phyloP scores from a whole-genome alignment of 306 rosid species.

The Gynostemma pentaphyllum region DNA sequence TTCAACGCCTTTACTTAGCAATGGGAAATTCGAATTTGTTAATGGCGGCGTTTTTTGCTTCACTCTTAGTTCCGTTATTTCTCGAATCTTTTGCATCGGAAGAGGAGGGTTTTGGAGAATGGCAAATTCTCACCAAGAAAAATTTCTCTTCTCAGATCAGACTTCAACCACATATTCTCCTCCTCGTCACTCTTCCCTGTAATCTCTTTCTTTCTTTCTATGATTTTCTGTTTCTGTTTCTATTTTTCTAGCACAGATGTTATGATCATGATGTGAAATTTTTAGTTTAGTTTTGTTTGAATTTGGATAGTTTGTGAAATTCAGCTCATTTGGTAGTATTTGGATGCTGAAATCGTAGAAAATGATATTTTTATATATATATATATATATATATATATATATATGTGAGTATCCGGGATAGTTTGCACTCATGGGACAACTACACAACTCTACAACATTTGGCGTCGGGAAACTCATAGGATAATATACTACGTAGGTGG shows the following conservation, averaged over 20 bases:
- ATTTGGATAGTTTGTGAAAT: not conserved
- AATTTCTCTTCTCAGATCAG: slow-evolving; percentile 84
- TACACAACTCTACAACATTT: too few species aligned
- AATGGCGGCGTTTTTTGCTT: not conserved
- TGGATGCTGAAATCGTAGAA: not conserved
- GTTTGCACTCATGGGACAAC: too few species aligned
- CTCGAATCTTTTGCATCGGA: slow-evolving; percentile 17
- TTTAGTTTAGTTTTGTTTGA: too few species aligned
- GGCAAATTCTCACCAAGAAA: slow-evolving; percentile 71
- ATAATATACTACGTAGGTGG: too few species aligned
- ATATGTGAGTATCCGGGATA: too few species aligned
- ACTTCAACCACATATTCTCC: slow-evolving; percentile 62
- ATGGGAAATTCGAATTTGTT: slow-evolving; percentile 8
- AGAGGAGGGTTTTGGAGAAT: slow-evolving; percentile 24
- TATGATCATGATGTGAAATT: too few species aligned
- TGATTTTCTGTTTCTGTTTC: not conserved
- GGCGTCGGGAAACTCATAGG: too few species aligned
- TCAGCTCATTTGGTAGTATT: not conserved
- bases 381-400: too few species aligned
- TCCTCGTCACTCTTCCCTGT: slow-evolving; percentile 72
- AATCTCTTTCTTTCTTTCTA: slow-evolving; percentile 1
- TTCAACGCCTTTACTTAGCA: not conserved
- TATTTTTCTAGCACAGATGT: too few species aligned
- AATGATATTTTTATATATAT: too few species aligned
- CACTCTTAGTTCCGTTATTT: not conserved